Conservation (phyloP, 1,284 basidiomycete genomes). For the Albatrellus sp. region DNA sequence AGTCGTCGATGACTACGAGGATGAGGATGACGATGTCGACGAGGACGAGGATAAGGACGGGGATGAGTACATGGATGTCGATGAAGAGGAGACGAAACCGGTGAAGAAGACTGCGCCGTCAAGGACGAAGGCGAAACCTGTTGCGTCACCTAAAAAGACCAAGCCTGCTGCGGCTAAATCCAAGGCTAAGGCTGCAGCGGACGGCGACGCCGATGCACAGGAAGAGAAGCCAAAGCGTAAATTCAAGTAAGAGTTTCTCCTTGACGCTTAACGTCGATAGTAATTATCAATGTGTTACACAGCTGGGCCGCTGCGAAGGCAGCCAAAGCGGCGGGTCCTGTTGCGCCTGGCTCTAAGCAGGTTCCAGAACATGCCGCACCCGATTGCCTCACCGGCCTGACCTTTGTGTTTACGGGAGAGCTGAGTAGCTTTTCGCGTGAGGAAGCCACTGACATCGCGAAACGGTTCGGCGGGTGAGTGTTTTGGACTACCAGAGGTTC, state of each 20-base stretch:
- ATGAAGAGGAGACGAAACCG: slow-evolving; percentile 17
- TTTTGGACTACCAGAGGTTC: not conserved
- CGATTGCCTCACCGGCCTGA: slow-evolving; percentile 77
- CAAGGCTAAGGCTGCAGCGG: slow-evolving; percentile 12
- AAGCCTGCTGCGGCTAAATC: slow-evolving; percentile 10
- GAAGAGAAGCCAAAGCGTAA: slow-evolving; percentile 20
- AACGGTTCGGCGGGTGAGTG: slow-evolving; percentile 82
- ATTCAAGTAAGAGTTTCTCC: slow-evolving; percentile 17
- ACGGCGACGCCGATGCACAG: slow-evolving; percentile 13
- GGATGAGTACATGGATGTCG: slow-evolving; percentile 16
- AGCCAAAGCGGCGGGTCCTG: slow-evolving; percentile 59
- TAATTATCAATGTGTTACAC: slow-evolving; percentile 1
- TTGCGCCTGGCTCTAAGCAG: slow-evolving; percentile 69
- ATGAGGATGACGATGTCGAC: slow-evolving; percentile 5
- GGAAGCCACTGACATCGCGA: slow-evolving; percentile 79
- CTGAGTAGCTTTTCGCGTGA: slow-evolving; percentile 80
- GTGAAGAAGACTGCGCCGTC: slow-evolving; percentile 16
- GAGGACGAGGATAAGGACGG: slow-evolving; percentile 13
- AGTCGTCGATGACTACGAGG: slow-evolving; percentile 14
- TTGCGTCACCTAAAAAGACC: slow-evolving; percentile 13
- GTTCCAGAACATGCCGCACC: slow-evolving; percentile 65
- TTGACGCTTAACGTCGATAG: not conserved
- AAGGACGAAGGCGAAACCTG: slow-evolving; percentile 13
- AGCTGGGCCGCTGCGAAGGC: slow-evolving; percentile 59
- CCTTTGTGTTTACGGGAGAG: slow-evolving; percentile 96